Percentiles rank a stretch among this genome's conserved stretches.
These are phyloP conservation scores for Yamadazyma diddensiae DNA, from an alignment of 1,139 yeast genomes.

Conservation along the genomic window DNA sequence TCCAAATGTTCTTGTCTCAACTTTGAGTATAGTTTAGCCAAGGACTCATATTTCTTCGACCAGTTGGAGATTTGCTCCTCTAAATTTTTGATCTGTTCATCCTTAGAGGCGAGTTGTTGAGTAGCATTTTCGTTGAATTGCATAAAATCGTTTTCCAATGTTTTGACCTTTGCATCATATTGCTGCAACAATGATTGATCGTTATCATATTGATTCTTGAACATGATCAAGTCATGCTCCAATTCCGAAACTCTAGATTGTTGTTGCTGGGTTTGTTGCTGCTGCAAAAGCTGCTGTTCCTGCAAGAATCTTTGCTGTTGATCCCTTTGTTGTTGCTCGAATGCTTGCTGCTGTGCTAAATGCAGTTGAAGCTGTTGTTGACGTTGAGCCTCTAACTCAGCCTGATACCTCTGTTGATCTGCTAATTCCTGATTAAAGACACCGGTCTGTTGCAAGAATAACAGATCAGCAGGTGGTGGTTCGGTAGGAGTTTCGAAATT, in stretches of 20 bases:
- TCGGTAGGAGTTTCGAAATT: conserved; percentile 23
- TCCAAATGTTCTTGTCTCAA: conserved; percentile 89
- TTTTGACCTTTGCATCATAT: conserved; percentile 82
- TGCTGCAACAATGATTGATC: conserved; percentile 84
- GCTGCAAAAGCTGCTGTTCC: conserved; percentile 62
- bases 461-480: conserved; percentile 43
- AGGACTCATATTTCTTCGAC: conserved; percentile 84
- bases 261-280: conserved; percentile 72
- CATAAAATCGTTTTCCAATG: conserved; percentile 70
- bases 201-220: conserved; percentile 81
- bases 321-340: conserved; percentile 72
- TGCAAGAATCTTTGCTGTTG: conserved; percentile 47
- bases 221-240: conserved; percentile 74
- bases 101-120: conserved; percentile 74
- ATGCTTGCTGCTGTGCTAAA: conserved; percentile 56
- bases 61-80: conserved; percentile 78
- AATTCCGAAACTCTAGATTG: conserved; percentile 79
- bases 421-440: conserved; percentile 47
- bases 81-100: conserved; percentile 64
- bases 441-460: conserved; percentile 49
- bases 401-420: conserved; percentile 71
- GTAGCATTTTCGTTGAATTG: conserved; percentile 64
- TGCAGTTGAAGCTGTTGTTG: conserved; percentile 49
- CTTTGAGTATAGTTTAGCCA: conserved; percentile 88
- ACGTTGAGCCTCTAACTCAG: conserved; percentile 46